These are phyloP conservation scores for Chaetomium olivaceum DNA, from an alignment of 2,329 filamentous ascomycete species.

Conservation along the genomic window DNA sequence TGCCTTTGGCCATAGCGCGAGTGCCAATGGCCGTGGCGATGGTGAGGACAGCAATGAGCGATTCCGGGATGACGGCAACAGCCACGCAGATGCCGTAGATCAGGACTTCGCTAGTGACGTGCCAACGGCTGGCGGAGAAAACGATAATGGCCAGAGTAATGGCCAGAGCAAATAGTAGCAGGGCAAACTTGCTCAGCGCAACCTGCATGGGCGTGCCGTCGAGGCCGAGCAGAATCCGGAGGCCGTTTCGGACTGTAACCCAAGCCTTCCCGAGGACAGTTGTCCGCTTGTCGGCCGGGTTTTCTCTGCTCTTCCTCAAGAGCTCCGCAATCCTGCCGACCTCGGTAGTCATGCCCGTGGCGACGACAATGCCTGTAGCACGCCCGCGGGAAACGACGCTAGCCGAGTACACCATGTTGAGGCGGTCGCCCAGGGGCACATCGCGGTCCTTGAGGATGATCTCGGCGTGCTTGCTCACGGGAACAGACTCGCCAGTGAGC, in stretches of 20 bases:
- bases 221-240: conserved; percentile 48
- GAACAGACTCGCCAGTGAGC: conserved; percentile 71
- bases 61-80: conserved; percentile 56
- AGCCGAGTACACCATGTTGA: conserved; percentile 70
- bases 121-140: conserved; percentile 43
- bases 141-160: conserved; percentile 45
- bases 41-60: conserved; percentile 62
- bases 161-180: conserved; percentile 63
- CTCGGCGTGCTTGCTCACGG: conserved; percentile 66
- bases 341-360: conserved; percentile 65
- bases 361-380: conserved; percentile 66
- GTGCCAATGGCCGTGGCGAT: conserved; percentile 62
- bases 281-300: conserved; percentile 41
- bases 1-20: conserved; percentile 55
- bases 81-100: conserved; percentile 51
- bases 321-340: conserved; percentile 58
- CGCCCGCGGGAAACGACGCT: conserved; percentile 72
- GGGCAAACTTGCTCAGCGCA: conserved; percentile 66
- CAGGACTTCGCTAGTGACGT: conserved; percentile 49
- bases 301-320: conserved; percentile 51
- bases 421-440: conserved; percentile 66
- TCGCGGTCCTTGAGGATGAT: conserved; percentile 52
- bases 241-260: conserved; percentile 32
- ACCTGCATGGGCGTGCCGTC: conserved; percentile 67
- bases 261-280: conserved; percentile 26